phyloP scores from a whole-genome alignment of 2,329 filamentous ascomycete genomes.

The Paracorniculantispora psalliotae region DNA sequence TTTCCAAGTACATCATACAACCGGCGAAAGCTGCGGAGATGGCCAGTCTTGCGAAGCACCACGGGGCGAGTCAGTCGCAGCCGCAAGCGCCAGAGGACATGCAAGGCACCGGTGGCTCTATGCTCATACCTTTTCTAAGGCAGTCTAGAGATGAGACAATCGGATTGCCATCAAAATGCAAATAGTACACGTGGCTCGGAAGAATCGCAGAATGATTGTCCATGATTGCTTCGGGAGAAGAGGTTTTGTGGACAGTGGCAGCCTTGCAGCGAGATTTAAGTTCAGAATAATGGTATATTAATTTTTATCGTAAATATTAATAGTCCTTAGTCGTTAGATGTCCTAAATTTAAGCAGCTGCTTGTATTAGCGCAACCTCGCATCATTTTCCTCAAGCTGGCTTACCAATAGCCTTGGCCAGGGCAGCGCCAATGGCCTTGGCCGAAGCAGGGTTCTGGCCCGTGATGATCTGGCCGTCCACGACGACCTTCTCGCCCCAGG shows the following conservation, averaged over 20 bases:
- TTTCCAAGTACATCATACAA: constrained; percentile 19
- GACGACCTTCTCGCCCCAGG: constrained; percentile 45
- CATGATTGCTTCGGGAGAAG: too few species aligned
- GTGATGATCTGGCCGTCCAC: constrained; percentile 50
- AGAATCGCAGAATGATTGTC: too few species aligned
- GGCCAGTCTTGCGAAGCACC: too few species aligned
- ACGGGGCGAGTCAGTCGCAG: too few species aligned
- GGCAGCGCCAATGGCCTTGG: constrained; percentile 46
- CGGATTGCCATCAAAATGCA: neutral
- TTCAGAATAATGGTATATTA: too few species aligned
- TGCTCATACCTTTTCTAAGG: constrained; percentile 18
- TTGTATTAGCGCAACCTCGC: neutral
- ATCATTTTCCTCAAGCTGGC: constrained; percentile 3
- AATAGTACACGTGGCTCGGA: neutral
- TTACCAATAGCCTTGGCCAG: constrained; percentile 41
- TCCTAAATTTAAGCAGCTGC: neutral
- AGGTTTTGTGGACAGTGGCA: too few species aligned
- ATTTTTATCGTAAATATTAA: neutral
- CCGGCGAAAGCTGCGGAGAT: neutral
- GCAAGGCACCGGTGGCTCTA: constrained; percentile 15
- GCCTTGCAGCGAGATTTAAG: too few species aligned
- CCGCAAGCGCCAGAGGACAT: constrained; percentile 11
- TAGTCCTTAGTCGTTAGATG: neutral
- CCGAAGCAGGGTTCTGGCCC: constrained; percentile 54
- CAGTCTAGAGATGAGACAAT: constrained; percentile 27